phyloP scores from a whole-genome alignment of 805 yeast genomes.

The Saccharomycopsis fodiens region DNA sequence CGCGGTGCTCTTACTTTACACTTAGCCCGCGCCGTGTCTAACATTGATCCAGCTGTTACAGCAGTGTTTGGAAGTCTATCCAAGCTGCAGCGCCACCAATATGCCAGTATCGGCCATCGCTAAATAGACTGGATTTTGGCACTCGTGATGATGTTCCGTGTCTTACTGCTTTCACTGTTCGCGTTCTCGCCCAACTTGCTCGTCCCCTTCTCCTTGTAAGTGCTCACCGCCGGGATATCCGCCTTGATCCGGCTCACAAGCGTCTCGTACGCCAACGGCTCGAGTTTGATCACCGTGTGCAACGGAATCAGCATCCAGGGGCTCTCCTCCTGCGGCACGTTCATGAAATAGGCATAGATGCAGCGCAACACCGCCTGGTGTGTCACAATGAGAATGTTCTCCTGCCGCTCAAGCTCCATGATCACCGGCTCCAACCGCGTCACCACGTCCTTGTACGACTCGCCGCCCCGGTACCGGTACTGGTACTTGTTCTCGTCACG shows the following conservation, averaged over 20 bases:
- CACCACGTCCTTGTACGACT: conserved; percentile 91
- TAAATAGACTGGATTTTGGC: conserved; percentile 15
- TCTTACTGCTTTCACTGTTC: conserved; percentile 5
- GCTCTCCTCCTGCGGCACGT: conserved; percentile 92
- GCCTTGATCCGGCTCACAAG: conserved; percentile 86
- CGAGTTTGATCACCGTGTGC: conserved; percentile 88
- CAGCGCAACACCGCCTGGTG: conserved; percentile 97
- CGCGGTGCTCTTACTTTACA: too few species aligned
- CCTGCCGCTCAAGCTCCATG: conserved; percentile 97
- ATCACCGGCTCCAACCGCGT: conserved; percentile 93
- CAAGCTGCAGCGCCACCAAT: too few species aligned
- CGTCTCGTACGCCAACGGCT: conserved; percentile 92
- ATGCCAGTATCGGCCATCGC: background rate
- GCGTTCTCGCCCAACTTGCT: conserved; percentile 34
- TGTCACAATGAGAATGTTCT: conserved; percentile 88
- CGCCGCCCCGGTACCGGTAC: conserved; percentile 95
- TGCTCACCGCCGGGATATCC: conserved; percentile 94
- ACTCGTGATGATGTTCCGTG: conserved; percentile 19
- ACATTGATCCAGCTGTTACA: too few species aligned
- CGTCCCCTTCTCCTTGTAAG: conserved; percentile 93
- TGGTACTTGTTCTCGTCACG: conserved; percentile 94
- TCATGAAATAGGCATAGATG: conserved; percentile 96
- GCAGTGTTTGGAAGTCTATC: too few species aligned
- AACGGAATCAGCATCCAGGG: conserved; percentile 99
- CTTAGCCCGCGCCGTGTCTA: too few species aligned